These are phyloP conservation scores for Citrus inodora DNA, from an alignment of 345 rosid species.

Conservation along the genomic window DNA sequence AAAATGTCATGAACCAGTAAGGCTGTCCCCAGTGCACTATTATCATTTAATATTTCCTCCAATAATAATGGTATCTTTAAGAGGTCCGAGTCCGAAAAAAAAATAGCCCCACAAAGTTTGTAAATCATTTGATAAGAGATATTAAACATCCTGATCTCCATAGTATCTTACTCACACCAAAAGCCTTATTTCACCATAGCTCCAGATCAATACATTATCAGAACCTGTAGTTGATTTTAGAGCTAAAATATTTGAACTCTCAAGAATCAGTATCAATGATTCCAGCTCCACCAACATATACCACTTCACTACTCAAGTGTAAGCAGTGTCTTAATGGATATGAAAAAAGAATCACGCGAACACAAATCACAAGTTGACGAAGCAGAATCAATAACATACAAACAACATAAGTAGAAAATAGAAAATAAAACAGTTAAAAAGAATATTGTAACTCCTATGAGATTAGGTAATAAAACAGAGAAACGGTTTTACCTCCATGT, in stretches of 20 bases:
- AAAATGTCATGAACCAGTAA: neutral
- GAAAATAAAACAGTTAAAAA: neutral
- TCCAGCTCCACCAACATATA: neutral
- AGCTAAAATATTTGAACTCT: neutral
- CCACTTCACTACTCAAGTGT: neutral
- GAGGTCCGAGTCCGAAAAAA: neutral
- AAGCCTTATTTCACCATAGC: neutral
- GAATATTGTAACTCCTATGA: neutral
- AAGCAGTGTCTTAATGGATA: neutral
- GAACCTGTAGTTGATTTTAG: neutral
- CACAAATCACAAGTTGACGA: neutral
- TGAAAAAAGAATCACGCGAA: neutral
- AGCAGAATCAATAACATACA: neutral
- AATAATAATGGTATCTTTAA: neutral
- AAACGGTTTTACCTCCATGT: slow-evolving; percentile 71
- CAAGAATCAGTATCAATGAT: neutral
- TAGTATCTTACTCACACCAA: neutral
- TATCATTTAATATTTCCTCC: neutral
- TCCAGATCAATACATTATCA: neutral
- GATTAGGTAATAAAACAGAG: slow-evolving; percentile 9
- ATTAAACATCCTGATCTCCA: neutral
- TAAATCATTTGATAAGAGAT: neutral
- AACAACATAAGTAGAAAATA: neutral
- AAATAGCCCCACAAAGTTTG: neutral
- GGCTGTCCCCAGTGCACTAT: neutral